Conservation (phyloP, 768 basidiomycete genomes). For the Lactarius evosmus region DNA sequence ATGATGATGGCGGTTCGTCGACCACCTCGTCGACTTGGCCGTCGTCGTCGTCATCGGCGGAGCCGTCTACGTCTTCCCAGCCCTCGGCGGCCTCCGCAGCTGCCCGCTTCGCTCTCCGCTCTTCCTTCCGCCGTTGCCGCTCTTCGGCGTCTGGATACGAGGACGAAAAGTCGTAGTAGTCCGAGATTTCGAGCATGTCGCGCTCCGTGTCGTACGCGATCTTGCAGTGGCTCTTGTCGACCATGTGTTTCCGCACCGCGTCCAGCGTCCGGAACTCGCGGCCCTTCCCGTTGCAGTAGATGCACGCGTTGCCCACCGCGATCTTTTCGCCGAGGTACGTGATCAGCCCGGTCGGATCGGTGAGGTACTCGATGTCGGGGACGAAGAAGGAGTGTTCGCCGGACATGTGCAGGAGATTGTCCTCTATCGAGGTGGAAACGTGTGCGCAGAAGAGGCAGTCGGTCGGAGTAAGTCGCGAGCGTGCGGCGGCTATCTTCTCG, state of each 20-base stretch:
- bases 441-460: slow-evolving; percentile 86
- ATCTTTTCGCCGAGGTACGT: slow-evolving; percentile 90
- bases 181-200: slow-evolving; percentile 84
- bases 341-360: slow-evolving; percentile 79
- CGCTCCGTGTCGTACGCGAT: slow-evolving; percentile 80
- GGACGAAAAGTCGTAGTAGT: slow-evolving; percentile 87
- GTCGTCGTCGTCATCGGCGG: slow-evolving; percentile 34
- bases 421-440: slow-evolving; percentile 49
- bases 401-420: slow-evolving; percentile 86
- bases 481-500: slow-evolving; percentile 69
- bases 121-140: slow-evolving; percentile 26
- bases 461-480: slow-evolving; percentile 54
- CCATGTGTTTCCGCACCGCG: slow-evolving; percentile 93
- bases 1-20: slow-evolving; percentile 32
- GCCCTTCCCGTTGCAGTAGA: slow-evolving; percentile 82
- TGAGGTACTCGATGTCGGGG: slow-evolving; percentile 88
- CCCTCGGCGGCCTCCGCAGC: slow-evolving; percentile 31
- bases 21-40: slow-evolving; percentile 36
- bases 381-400: slow-evolving; percentile 88
- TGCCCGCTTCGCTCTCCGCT: slow-evolving; percentile 17
- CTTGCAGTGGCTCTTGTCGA: slow-evolving; percentile 95
- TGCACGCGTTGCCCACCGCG: slow-evolving; percentile 88
- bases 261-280: slow-evolving; percentile 80
- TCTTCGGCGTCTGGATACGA: slow-evolving; percentile 65
- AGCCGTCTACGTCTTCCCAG: slow-evolving; percentile 37